Evolutionary conservation across 2,329 filamentous ascomycete species (phyloP).

Genomic region (Curvularia lunata): DNA sequence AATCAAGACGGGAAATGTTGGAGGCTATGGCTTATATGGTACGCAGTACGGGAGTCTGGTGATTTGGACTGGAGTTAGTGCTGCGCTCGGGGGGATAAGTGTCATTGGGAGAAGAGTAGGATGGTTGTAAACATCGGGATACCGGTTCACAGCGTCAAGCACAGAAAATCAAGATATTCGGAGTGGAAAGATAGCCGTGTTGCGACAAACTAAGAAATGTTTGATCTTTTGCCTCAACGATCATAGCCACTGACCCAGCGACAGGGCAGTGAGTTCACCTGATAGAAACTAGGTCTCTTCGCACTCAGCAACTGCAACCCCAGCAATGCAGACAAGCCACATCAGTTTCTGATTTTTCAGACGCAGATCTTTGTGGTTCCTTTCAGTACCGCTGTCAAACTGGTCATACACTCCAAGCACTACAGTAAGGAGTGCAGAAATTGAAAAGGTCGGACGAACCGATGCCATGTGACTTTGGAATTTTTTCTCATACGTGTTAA

Average conservation of each 20-base stretch:
- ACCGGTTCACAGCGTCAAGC: background rate
- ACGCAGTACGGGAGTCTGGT: slow-evolving; percentile 52
- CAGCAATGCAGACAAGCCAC: background rate
- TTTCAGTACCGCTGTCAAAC: background rate
- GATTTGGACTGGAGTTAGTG: slow-evolving; percentile 52
- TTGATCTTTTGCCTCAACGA: background rate
- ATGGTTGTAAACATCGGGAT: background rate
- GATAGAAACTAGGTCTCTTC: background rate
- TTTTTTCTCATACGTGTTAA: background rate
- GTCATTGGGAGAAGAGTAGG: slow-evolving; percentile 26
- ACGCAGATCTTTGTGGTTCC: background rate
- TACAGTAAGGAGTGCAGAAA: background rate
- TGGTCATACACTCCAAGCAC: background rate
- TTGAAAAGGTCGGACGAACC: background rate
- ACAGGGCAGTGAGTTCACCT: background rate
- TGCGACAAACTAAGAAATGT: background rate
- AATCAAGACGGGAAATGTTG: slow-evolving; percentile 31
- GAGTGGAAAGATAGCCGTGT: too few relatives aligned
- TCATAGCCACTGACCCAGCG: background rate
- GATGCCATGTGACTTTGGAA: background rate
- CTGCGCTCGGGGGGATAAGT: slow-evolving; percentile 39
- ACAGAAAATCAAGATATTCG: too few relatives aligned
- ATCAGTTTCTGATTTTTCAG: background rate
- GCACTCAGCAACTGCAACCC: background rate
- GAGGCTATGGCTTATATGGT: slow-evolving; percentile 45